These are phyloP conservation scores for Apiospora koreana DNA, from an alignment of 2,329 filamentous ascomycete species.

Conservation along the genomic window DNA sequence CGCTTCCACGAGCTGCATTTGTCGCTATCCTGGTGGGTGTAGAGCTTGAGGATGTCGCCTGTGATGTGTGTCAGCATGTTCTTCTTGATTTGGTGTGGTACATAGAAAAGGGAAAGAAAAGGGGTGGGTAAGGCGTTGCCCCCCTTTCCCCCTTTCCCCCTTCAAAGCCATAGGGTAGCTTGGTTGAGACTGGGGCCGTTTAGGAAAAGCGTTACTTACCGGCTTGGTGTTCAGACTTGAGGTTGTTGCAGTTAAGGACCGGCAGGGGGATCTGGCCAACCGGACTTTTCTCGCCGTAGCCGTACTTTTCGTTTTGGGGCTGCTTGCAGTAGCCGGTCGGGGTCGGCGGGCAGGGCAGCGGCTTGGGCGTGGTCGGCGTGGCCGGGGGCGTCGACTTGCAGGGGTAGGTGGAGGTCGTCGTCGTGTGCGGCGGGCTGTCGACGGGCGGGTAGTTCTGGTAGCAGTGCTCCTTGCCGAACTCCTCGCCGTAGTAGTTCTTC, in stretches of 20 bases:
- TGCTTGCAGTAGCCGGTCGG: conserved; percentile 5
- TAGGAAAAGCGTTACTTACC: neutral
- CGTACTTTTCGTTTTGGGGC: neutral
- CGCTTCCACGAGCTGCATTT: conserved; percentile 7
- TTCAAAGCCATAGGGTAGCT: too few species aligned
- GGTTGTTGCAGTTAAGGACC: conserved; percentile 3
- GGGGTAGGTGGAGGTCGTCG: neutral
- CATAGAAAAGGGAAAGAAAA: too few species aligned
- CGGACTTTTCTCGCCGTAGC: neutral
- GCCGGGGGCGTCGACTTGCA: neutral
- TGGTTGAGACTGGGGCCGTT: neutral
- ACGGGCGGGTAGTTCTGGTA: neutral
- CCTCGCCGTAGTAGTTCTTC: neutral
- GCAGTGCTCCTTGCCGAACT: neutral
- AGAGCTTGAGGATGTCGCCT: conserved; percentile 6
- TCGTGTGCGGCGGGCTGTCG: neutral
- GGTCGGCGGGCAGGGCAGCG: neutral
- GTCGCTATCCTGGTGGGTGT: neutral
- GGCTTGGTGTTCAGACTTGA: neutral
- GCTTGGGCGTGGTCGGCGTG: neutral
- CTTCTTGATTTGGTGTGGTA: neutral
- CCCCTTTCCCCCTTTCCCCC: too few species aligned
- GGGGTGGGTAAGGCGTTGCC: too few species aligned
- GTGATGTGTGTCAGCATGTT: neutral
- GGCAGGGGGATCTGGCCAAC: neutral